Conservation (phyloP, 2,329 filamentous ascomycete genomes). For the Elsinoe batatas region DNA sequence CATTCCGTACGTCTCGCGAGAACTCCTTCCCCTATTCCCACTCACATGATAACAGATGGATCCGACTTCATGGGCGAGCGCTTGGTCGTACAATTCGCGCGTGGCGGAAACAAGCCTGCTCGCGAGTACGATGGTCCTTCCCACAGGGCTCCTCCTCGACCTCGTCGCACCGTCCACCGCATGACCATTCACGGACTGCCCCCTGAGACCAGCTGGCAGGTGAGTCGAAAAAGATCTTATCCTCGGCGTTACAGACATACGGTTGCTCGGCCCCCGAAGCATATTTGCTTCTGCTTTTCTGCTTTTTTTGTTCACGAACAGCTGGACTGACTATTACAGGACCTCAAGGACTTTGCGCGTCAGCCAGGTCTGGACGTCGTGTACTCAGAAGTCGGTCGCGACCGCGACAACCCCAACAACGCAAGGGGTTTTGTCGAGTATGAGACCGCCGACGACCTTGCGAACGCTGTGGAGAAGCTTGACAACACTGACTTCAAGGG, state of each 20-base stretch:
- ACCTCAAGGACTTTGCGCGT: constrained; percentile 98
- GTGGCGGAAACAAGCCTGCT: constrained; percentile 57
- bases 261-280: background rate
- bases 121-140: constrained; percentile 35
- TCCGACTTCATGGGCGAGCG: constrained; percentile 97
- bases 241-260: constrained; percentile 16
- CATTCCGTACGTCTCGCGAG: constrained; percentile 48
- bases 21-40: background rate
- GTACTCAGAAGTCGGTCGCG: constrained; percentile 90
- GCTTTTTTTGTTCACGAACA: constrained; percentile 35
- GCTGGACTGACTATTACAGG: constrained; percentile 73
- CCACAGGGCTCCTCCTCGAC: constrained; percentile 58
- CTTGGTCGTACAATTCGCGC: constrained; percentile 94
- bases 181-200: constrained; percentile 98
- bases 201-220: constrained; percentile 99
- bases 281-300: constrained; percentile 18
- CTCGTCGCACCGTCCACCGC: constrained; percentile 85
- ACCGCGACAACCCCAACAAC: constrained; percentile 57
- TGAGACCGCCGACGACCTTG: constrained; percentile 81
- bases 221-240: constrained; percentile 53
- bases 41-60: constrained; percentile 55
- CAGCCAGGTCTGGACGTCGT: constrained; percentile 95
- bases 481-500: constrained; percentile 91
- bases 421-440: constrained; percentile 95
- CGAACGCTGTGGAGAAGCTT: constrained; percentile 87